Conservation (phyloP, 805 yeast species). For the Blastobotrys chiropterorum region DNA sequence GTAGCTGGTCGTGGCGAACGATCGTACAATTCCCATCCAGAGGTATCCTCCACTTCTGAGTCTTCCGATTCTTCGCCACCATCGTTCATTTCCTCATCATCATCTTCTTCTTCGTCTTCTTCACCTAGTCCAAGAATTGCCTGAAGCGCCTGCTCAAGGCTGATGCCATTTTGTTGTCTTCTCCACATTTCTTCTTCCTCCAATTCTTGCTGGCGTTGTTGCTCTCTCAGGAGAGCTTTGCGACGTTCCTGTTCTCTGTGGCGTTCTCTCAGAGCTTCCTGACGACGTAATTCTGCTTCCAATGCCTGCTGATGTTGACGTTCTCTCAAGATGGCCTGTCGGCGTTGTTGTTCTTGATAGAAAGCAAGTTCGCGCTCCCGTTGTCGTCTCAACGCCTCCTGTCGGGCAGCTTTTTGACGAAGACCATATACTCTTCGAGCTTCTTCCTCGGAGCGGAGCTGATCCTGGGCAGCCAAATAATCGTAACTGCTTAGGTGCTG, state of each 20-base stretch:
- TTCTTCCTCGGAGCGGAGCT: conserved; percentile 10
- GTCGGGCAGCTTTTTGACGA: conserved; percentile 4
- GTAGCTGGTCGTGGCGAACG: not conserved
- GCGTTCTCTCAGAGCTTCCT: not conserved
- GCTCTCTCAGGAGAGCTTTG: not conserved
- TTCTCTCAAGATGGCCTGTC: conserved; percentile 2
- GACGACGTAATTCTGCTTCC: conserved; percentile 6
- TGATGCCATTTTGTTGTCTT: not conserved
- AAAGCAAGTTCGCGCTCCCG: conserved; percentile 6
- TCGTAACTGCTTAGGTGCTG: conserved; percentile 5
- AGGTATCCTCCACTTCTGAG: not conserved
- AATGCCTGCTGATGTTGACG: conserved; percentile 1
- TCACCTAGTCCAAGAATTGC: not conserved
- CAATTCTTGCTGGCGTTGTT: not conserved
- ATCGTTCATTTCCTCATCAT: not conserved
- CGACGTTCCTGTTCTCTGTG: not conserved
- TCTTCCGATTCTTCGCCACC: not conserved
- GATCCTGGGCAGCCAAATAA: conserved; percentile 7
- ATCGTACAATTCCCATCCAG: not conserved
- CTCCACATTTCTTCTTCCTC: not conserved
- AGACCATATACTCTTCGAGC: conserved; percentile 10
- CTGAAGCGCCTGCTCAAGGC: not conserved
- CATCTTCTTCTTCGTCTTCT: not conserved
- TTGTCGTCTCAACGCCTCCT: conserved; percentile 9
- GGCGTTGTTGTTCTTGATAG: conserved; percentile 1